phyloP scores from a whole-genome alignment of 1,284 basidiomycete species.

The Moesziomyces sp. region DNA sequence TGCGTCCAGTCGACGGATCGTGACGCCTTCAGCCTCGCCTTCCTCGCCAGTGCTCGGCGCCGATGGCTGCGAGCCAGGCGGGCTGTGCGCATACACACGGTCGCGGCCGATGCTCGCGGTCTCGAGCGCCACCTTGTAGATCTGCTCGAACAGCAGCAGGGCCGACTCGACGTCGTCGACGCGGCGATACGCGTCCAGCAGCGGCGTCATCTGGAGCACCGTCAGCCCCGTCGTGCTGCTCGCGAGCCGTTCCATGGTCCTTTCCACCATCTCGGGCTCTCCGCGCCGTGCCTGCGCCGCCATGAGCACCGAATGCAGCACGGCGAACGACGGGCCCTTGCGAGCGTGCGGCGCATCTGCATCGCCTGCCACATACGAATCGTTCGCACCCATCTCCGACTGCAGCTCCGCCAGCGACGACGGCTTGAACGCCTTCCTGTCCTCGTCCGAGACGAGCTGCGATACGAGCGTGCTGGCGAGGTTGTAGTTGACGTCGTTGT shows the following conservation, averaged over 20 bases:
- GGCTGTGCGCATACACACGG: constrained; percentile 36
- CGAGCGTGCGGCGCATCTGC: not conserved
- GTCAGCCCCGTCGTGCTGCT: constrained; percentile 73
- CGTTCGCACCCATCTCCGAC: not conserved
- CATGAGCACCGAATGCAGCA: constrained; percentile 77
- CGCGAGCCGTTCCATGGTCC: constrained; percentile 74
- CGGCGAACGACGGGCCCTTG: constrained; percentile 38
- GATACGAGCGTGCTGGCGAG: constrained; percentile 51
- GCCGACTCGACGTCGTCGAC: constrained; percentile 74
- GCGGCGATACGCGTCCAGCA: constrained; percentile 82
- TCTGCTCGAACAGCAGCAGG: constrained; percentile 77
- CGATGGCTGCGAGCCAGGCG: not conserved
- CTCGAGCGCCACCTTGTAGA: constrained; percentile 72
- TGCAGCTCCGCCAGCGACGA: constrained; percentile 9
- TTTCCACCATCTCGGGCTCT: constrained; percentile 73
- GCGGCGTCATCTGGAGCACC: constrained; percentile 75
- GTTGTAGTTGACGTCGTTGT: constrained; percentile 47
- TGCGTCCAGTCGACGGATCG: constrained; percentile 17
- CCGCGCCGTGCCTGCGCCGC: constrained; percentile 72
- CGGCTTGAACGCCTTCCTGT: constrained; percentile 13
- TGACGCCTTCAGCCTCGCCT: not conserved
- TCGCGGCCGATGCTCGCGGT: constrained; percentile 32
- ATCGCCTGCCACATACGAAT: constrained; percentile 3
- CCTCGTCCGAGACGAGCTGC: constrained; percentile 39
- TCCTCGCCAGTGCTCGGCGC: constrained; percentile 2